These are phyloP conservation scores for Solanum dulcamara DNA, from an alignment of 257 asterid genomes.

Conservation along the genomic window DNA sequence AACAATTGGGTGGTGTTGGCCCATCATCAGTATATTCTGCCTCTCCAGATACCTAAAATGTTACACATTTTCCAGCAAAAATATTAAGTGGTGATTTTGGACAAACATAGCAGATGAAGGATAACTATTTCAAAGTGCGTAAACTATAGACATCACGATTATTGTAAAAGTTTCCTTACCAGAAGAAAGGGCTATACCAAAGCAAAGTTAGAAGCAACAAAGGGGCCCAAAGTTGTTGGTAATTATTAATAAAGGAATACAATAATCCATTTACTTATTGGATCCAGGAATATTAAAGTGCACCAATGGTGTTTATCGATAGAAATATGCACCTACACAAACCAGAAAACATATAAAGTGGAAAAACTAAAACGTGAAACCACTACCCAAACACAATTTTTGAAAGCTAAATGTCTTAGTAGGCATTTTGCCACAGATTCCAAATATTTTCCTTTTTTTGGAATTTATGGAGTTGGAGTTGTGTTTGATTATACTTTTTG, in stretches of 20 bases:
- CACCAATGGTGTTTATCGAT: background rate
- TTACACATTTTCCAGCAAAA: constrained; percentile 8
- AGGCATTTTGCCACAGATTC: background rate
- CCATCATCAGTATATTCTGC: constrained; percentile 94
- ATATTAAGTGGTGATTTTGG: background rate
- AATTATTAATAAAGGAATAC: background rate
- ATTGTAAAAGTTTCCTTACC: background rate
- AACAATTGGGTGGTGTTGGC: constrained; percentile 78
- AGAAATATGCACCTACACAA: background rate
- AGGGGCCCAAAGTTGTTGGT: background rate
- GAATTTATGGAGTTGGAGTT: background rate
- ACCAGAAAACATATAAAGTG: background rate
- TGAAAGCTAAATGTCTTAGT: background rate
- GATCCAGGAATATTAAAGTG: background rate
- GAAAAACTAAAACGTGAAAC: background rate
- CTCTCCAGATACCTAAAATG: constrained; percentile 83
- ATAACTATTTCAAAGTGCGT: background rate
- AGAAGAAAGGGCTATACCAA: background rate
- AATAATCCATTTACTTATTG: background rate
- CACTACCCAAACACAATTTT: background rate
- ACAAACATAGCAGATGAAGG: background rate
- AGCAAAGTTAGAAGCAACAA: background rate
- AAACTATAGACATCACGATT: background rate
- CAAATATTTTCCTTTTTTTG: background rate
- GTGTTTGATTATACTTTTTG: background rate